Base-by-base conservation (phyloP, 306 rosid genomes). In the Lathyrus sativus region DNA sequence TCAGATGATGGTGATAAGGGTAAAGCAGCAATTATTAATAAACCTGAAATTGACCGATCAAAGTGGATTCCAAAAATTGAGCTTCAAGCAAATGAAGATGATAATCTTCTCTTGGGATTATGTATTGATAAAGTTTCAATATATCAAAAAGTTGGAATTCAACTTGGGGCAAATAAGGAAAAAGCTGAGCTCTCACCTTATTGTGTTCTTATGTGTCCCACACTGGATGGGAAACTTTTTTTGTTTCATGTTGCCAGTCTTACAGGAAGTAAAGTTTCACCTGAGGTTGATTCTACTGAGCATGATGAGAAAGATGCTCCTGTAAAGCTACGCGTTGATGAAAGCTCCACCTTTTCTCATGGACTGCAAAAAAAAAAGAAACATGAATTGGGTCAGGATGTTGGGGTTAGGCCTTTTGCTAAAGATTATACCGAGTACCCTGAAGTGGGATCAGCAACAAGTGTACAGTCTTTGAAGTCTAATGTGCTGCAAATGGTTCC, bases 141-240 rank as follows among this genome's bases (percentile, higher is more conserved):
- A n/a, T n/a, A n/a, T n/a, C n/a, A n/a, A n/a, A n/a, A n/a, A n/a
- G n/a, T n/a, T n/a, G n/a, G n/a, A n/a, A n/a, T 89, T 60, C 82
- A 79, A 73, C 73, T 77, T 85, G 91, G 83, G 60, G 74, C 61
- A 55, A 9, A 3, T 54, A 91, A 68, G 68, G 96, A 88, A 68
- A 74, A 15, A 44, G 81, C 65, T 62, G 96, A 92, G 76, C 84
- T 92, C 63, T 83, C 81, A 56, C 96, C 98, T 19, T 57, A 31
- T 79, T 92, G 93, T 77, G 80, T 88, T 76, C 91, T 92, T 60
- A 48, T 90, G 46, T 92, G 96, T 79, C 91, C 90, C 62, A 92
- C 98, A 5, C 79, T 92, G 64, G 96, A 90, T 66, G 96, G 96
- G 68, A 88, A 83, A 59, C 86, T 92, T 63, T 64, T 84, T 55